Evolutionary conservation across 1,284 basidiomycete genomes (phyloP), one percentile per base, ranked within the genome.

Genomic region (Microbotryum intermedium): DNA sequence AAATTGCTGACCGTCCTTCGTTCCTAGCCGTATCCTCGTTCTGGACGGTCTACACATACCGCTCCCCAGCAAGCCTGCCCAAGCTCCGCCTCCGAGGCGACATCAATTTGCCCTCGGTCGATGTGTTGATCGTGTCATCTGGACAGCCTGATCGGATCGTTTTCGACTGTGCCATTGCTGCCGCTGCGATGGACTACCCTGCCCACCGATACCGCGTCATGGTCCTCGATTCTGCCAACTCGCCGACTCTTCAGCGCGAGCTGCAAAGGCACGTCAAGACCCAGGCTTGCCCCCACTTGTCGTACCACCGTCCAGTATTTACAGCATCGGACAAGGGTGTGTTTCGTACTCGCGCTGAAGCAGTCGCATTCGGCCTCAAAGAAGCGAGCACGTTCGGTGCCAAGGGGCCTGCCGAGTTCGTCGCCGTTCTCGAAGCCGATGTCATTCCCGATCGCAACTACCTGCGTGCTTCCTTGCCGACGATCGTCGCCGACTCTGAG

Each of bases 391-490:
- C 61, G 23, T 65, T 67, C 9, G 65, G 65, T 3, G 61, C 59
- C 59, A 71, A 62, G 57, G 69, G 50, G 2, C 67, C 71, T 0
- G 69, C 67, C 8, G 69, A 71, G 43, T 72, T 62, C 59, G 63
- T 69, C 26, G 69, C 68, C 8, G 65, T 72, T 13, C 66, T 72
- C 10, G 70, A 71, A 23, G 71, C 69, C 25, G 70, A 71, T 47
- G 70, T 71, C 44, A 63, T 72, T n/a, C 67, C 70, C 26, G 70
- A 71, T 43, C 62, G 66, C 23, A 68, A 67, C 60, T 69, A 67
- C 55, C 65, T 72, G 7, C 65, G 71, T 6, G 66, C 70, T 4
- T 53, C 66, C 7, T 51, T 72, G 5, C 69, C 71, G 6, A 61
- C 65, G 46, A 67, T 71, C 54, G 55, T 70, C 26, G 49, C 62